Base-by-base conservation (phyloP, 768 basidiomycete genomes). In the Kwoniella dendrophila region DNA sequence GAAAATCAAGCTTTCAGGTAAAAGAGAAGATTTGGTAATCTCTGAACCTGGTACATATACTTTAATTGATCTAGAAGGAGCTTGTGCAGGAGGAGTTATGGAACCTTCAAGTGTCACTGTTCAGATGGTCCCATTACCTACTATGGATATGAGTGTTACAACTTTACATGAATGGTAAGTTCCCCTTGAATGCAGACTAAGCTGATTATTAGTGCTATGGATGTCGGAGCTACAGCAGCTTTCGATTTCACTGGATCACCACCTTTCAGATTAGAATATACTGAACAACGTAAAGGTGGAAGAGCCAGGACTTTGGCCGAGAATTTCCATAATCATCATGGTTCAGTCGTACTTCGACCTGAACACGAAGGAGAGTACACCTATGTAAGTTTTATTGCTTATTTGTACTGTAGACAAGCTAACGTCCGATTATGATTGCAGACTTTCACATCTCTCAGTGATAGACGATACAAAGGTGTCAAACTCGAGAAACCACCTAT, bases 311-410 rank as follows among this genome's bases (percentile, higher is more conserved):
- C 66, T 5, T 51, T 65, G 38, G 52, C 62, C 74, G 83, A 83
- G 1, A 88, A 90, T 71, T 75, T 84, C 16, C 82, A 81, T n/a
- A 86, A 89, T 7, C 84, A 90, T 27, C 68, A 69, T 43, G 90
- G 89, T 34, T 89, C 92, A 72, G 80, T 96, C 57, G 87, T 86
- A 7, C 79, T 95, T 16, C 88, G 92, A 75, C 94, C 95, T 2
- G 88, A 94, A 40, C 85, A 86, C 50, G 93, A 90, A 63, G 94
- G 94, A 7, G 88, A 89, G 68, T 97, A 96, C 77, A 84, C 84
- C 8, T 97, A 94, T 80, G 85, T 78, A 49, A 69, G 73, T 62
- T 29, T 26, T 22, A 2, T 43, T 24, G 8, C 24, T 1, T 22
- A 27, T 18, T 26, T 52, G 1, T n/a, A 1, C 14, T 22, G 1